Percentiles rank a stretch among this genome's conserved stretches.
Conservation (phyloP, 2,329 filamentous ascomycete genomes). For the Acephala macrosclerotiorum region DNA sequence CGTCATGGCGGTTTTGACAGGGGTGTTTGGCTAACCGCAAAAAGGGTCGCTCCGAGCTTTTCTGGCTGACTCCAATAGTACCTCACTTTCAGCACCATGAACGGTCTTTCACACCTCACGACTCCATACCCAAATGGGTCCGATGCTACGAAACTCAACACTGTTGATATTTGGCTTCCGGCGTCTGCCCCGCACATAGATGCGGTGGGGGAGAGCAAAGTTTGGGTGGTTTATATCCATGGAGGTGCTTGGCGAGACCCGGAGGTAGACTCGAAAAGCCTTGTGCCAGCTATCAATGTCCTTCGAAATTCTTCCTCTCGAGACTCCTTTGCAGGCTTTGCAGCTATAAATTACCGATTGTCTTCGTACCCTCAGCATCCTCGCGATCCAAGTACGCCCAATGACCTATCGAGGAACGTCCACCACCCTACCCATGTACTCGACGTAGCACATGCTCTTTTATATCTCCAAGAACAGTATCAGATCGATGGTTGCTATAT, state of each 20-base stretch:
- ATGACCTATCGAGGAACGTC: slow-evolving; percentile 50
- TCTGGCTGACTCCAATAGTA: not conserved
- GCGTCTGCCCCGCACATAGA: slow-evolving; percentile 2
- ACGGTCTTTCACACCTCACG: slow-evolving; percentile 9
- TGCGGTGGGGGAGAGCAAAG: not conserved
- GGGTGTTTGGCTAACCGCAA: slow-evolving; percentile 1
- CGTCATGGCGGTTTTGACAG: not conserved
- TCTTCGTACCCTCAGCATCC: slow-evolving; percentile 61
- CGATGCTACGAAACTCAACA: slow-evolving; percentile 29
- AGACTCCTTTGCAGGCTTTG: slow-evolving; percentile 62
- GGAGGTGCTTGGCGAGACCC: slow-evolving; percentile 71
- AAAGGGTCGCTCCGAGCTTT: slow-evolving; percentile 5
- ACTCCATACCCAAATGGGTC: slow-evolving; percentile 19
- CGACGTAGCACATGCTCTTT: slow-evolving; percentile 61
- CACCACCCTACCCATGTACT: slow-evolving; percentile 67
- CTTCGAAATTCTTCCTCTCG: slow-evolving; percentile 44
- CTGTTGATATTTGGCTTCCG: slow-evolving; percentile 22
- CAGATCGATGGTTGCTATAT: slow-evolving; percentile 56
- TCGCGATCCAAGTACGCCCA: slow-evolving; percentile 39
- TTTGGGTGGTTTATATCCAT: slow-evolving; percentile 52
- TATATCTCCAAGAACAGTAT: slow-evolving; percentile 56
- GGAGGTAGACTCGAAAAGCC: slow-evolving; percentile 53
- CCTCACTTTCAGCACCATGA: not conserved
- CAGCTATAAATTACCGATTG: slow-evolving; percentile 70
- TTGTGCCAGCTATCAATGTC: slow-evolving; percentile 52